phyloP scores from a whole-genome alignment of 1,284 basidiomycete species.

The Pascua guehoae region DNA sequence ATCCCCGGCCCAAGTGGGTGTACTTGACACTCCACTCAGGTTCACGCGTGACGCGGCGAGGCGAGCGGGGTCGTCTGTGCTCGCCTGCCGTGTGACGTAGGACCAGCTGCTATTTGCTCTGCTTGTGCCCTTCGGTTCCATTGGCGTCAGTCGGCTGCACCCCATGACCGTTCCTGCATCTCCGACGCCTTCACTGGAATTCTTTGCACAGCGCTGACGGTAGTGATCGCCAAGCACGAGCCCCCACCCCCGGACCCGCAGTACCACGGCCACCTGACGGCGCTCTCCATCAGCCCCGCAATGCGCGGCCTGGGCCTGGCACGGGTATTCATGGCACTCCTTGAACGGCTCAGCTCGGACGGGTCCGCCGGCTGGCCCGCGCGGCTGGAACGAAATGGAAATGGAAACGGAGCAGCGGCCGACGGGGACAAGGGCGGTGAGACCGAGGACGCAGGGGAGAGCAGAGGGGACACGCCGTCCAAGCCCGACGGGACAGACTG shows the following conservation, averaged over 20 bases:
- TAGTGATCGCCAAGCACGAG: conserved; percentile 50
- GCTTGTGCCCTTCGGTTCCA: no score
- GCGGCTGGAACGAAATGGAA: not conserved
- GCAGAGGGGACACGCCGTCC: not conserved
- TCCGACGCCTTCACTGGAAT: no score
- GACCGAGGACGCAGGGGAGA: not conserved
- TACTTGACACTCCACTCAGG: no score
- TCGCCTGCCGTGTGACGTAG: no score
- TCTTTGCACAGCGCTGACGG: not conserved
- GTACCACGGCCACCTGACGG: conserved; percentile 50
- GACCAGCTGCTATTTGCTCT: no score
- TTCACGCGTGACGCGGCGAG: no score
- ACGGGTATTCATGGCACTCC: conserved; percentile 42
- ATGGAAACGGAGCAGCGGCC: not conserved
- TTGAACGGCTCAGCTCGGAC: conserved; percentile 37
- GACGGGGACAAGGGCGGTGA: not conserved
- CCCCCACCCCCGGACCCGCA: conserved; percentile 43
- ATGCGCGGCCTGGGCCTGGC: conserved; percentile 46
- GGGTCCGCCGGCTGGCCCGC: conserved; percentile 17
- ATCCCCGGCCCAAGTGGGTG: no score
- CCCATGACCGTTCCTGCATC: no score
- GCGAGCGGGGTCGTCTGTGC: no score
- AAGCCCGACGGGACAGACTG: conserved; percentile 22
- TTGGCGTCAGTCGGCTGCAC: no score
- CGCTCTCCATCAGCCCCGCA: conserved; percentile 44